Conservation (phyloP, 2,329 filamentous ascomycete genomes). For the Waltergamsia citrina region DNA sequence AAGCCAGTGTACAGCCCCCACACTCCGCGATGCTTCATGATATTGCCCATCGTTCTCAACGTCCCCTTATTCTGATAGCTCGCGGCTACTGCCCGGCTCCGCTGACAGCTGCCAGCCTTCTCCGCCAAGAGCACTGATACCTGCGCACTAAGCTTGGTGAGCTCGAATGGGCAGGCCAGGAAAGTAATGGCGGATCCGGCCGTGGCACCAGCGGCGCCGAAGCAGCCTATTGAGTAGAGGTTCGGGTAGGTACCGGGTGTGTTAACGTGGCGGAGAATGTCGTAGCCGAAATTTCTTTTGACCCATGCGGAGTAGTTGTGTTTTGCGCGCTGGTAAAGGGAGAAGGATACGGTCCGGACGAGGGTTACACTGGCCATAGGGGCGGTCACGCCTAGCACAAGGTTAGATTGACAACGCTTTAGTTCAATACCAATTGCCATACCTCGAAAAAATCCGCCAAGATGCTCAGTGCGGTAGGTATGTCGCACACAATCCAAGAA, state of each 20-base stretch:
- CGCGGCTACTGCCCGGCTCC: conserved; percentile 49
- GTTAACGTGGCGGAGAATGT: conserved; percentile 66
- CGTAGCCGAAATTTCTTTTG: conserved; percentile 54
- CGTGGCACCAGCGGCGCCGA: conserved; percentile 68
- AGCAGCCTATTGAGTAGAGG: conserved; percentile 64
- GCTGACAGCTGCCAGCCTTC: conserved; percentile 21
- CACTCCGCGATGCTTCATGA: conserved; percentile 65
- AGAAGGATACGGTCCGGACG: conserved; percentile 70
- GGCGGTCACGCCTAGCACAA: conserved; percentile 60
- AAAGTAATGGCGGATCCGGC: conserved; percentile 73
- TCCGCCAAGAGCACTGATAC: conserved; percentile 68
- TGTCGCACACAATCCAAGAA: conserved; percentile 66
- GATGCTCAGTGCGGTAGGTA: conserved; percentile 66
- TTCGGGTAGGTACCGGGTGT: conserved; percentile 62
- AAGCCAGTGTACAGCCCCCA: conserved; percentile 74
- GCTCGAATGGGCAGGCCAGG: conserved; percentile 78
- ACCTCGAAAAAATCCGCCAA: conserved; percentile 76
- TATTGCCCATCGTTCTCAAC: conserved; percentile 64
- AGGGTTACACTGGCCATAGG: conserved; percentile 73
- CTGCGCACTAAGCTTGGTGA: conserved; percentile 83
- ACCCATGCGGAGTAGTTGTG: conserved; percentile 64
- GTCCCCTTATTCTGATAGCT: conserved; percentile 75
- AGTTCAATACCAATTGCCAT: conserved; percentile 16
- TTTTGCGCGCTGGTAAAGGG: conserved; percentile 71
- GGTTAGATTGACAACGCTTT: too few species aligned